These are phyloP conservation scores for Zygoascus sp. DNA, from an alignment of 1,139 yeast species.

Conservation along the genomic window DNA sequence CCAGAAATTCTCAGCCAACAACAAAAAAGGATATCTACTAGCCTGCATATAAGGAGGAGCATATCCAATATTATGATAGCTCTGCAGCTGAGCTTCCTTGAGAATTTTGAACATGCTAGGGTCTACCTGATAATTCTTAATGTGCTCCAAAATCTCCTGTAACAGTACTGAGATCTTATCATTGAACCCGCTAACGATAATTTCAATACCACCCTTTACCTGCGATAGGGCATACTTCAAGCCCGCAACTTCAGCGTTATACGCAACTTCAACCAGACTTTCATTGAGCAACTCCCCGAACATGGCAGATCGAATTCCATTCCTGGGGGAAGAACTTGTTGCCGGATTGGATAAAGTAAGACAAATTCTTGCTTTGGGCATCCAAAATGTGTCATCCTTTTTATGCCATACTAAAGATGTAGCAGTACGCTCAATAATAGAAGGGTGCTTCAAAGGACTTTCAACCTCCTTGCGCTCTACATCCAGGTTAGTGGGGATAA, in stretches of 20 bases:
- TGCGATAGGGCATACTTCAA: constrained; percentile 54
- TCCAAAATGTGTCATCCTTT: constrained; percentile 83
- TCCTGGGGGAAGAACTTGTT: constrained; percentile 51
- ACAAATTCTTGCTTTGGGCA: constrained; percentile 76
- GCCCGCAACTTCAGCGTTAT: constrained; percentile 83
- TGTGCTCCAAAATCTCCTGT: constrained; percentile 51
- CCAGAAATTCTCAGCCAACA: constrained; percentile 71
- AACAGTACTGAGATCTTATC: constrained; percentile 68
- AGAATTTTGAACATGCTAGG: constrained; percentile 57
- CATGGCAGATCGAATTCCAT: constrained; percentile 55
- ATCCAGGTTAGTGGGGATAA: constrained; percentile 72
- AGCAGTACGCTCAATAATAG: constrained; percentile 41
- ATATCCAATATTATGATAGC: constrained; percentile 65
- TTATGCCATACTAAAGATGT: constrained; percentile 72
- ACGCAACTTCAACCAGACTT: constrained; percentile 67
- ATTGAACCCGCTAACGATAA: constrained; percentile 73
- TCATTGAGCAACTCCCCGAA: constrained; percentile 71
- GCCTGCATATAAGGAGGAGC: constrained; percentile 69
- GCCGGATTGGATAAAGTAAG: constrained; percentile 61
- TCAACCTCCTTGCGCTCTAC: constrained; percentile 45
- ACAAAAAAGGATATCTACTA: constrained; percentile 53
- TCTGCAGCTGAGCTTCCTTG: constrained; percentile 59
- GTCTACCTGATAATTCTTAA: constrained; percentile 51
- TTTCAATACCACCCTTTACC: constrained; percentile 65
- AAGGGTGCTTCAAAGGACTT: constrained; percentile 44